Evolutionary conservation across 805 yeast genomes (phyloP).

Genomic region (Suhomyces tanzawaensis): DNA sequence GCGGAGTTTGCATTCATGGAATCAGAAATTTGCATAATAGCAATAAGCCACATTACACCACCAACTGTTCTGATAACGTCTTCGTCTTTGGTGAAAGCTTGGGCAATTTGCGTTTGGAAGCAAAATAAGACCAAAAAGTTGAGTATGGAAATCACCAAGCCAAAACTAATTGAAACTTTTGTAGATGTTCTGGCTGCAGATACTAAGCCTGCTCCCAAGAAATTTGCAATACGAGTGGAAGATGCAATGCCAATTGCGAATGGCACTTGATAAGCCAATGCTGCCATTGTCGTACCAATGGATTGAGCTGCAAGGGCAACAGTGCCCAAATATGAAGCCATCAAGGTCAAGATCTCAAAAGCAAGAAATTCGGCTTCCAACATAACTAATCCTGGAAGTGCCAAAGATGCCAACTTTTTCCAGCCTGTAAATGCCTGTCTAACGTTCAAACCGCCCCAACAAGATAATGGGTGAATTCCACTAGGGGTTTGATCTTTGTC

Average conservation of each 20-base stretch:
- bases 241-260: conserved; percentile 59
- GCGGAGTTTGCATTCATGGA: conserved; percentile 70
- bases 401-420: conserved; percentile 43
- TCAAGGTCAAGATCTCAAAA: conserved; percentile 53
- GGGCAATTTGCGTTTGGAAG: conserved; percentile 35
- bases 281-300: conserved; percentile 40
- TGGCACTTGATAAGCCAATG: conserved; percentile 53
- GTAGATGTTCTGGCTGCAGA: conserved; percentile 36
- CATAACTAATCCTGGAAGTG: conserved; percentile 57
- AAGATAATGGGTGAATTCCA: conserved; percentile 47
- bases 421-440: conserved; percentile 44
- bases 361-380: conserved; percentile 61
- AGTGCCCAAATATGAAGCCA: conserved; percentile 55
- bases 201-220: conserved; percentile 47
- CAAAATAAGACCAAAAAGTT: conserved; percentile 30
- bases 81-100: conserved; percentile 57
- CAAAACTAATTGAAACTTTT: conserved; percentile 36
- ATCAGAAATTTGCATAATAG: conserved; percentile 69
- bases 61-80: conserved; percentile 52
- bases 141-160: conserved; percentile 31
- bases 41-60: conserved; percentile 58
- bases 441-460: conserved; percentile 47
- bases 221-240: conserved; percentile 57
- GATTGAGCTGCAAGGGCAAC: conserved; percentile 53
- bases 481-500: conserved; percentile 41